Conservation (phyloP, 768 basidiomycete species). For the Kwoniella dejecticola region DNA sequence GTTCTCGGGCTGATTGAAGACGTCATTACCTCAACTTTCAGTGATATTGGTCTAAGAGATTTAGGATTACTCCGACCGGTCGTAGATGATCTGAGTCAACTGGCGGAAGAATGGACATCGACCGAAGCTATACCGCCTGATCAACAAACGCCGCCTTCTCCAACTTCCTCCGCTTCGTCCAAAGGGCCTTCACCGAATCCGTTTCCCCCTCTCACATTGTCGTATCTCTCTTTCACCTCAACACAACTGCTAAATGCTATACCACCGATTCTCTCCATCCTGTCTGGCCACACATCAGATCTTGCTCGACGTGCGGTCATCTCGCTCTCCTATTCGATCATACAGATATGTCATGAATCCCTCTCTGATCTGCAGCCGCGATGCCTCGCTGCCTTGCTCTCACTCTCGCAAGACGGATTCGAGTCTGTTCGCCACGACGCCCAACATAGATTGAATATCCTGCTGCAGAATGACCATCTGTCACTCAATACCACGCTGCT, state of each 20-base stretch:
- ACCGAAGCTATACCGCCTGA: not conserved
- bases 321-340: conserved; percentile 20
- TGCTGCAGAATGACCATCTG: conserved; percentile 10
- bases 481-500: conserved; percentile 61
- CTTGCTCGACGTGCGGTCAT: conserved; percentile 27
- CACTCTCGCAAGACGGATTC: conserved; percentile 59
- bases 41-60: conserved; percentile 34
- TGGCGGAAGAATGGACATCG: conserved; percentile 41
- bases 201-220: conserved; percentile 62
- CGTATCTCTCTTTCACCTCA: conserved; percentile 80
- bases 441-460: conserved; percentile 4
- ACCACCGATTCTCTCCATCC: conserved; percentile 69
- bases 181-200: conserved; percentile 55
- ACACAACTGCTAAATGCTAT: conserved; percentile 82
- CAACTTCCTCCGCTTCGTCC: conserved; percentile 23
- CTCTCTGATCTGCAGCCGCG: conserved; percentile 70
- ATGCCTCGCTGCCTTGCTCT: conserved; percentile 71
- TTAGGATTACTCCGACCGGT: conserved; percentile 33
- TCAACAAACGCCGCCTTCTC: conserved; percentile 27
- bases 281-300: conserved; percentile 44
- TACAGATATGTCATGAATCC: conserved; percentile 48
- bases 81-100: conserved; percentile 46
- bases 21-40: conserved; percentile 41
- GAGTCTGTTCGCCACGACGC: conserved; percentile 37
- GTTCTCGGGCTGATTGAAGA: conserved; percentile 31